Base-by-base conservation (phyloP, 1,139 yeast species). In the Trichomonascaceae sp. region DNA sequence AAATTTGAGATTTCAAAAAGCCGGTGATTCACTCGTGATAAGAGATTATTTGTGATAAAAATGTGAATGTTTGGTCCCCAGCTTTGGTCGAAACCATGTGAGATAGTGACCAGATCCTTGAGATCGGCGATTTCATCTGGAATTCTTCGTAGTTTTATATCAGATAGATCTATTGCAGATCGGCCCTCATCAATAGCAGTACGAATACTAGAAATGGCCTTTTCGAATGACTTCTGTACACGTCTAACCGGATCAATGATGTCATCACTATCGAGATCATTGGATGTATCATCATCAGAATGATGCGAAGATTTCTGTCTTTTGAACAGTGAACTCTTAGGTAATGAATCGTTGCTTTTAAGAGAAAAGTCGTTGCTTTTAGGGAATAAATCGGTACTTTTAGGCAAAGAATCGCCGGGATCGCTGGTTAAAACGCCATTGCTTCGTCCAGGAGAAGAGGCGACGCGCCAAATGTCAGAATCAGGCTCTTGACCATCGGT, bases 101-200 rank as follows among this genome's bases (percentile, higher is more conserved):
- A 39, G 27, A 56, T 44, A 32, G 51, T 43, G 7, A 80, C 79
- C 60, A 81, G 68, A 54, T 80, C 74, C 58, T 74, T 72, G 59
- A 83, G 68, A 61, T 83, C 88, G 30, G 71, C 75, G 51, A 83
- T 72, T 53, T 81, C 84, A 47, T 74, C 77, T 0, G 89, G 87
- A 1, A 84, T 66, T 4, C 71, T 69, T 6, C 65, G 67, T 47
- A 83, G 65, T 0, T 71, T 73, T 60, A 78, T 62, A 17, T 70
- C 66, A 51, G 80, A 82, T 41, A 83, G 62, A 51, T 73, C 69
- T 3, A 82, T 67, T 24, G 64, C 67, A 0, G 73, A 61, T 17
- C 55, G 54, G 3, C 74, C 74, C 9, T 71, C 70, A 53, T 73
- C 76, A 19, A 74, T 58, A 6, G 70, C 70, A 10, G 41, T 45